phyloP scores from a whole-genome alignment of 2,329 filamentous ascomycete species.

The Colletotrichum liaoningense region DNA sequence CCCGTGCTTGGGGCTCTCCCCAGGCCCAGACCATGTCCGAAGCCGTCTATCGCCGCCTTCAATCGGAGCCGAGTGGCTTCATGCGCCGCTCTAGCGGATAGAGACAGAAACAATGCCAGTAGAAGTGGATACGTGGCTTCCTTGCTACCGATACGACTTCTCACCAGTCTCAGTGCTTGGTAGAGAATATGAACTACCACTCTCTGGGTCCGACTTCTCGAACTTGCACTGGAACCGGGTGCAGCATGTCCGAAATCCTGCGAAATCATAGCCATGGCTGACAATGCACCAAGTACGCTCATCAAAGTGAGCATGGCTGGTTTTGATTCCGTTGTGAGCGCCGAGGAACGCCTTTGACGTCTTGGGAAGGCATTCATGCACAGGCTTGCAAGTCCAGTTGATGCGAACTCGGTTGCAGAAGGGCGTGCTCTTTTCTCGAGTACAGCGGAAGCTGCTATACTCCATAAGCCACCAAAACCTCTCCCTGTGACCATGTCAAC shows the following conservation, averaged over 20 bases:
- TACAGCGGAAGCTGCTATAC: constrained; percentile 11
- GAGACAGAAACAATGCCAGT: constrained; percentile 25
- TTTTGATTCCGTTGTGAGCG: not conserved
- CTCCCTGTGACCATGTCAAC: not conserved
- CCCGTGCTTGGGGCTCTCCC: not conserved
- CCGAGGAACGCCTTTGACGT: not conserved
- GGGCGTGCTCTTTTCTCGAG: constrained; percentile 3
- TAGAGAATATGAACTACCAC: constrained; percentile 18
- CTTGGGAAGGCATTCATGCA: not conserved
- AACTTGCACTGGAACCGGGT: not conserved
- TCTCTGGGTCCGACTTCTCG: not conserved
- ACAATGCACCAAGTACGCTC: constrained; percentile 45
- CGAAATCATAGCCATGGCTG: constrained; percentile 40
- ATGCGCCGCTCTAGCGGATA: not conserved
- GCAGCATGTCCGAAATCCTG: constrained; percentile 11
- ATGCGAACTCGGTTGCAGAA: constrained; percentile 17
- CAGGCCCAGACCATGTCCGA: not conserved
- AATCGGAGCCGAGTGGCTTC: not conserved
- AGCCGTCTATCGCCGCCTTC: not conserved
- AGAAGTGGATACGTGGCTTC: constrained; percentile 18
- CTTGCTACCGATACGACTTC: not conserved
- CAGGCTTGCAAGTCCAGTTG: constrained; percentile 10
- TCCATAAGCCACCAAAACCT: constrained; percentile 23
- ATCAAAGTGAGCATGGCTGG: constrained; percentile 37
- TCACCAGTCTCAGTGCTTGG: constrained; percentile 17